Evolutionary conservation across 2,329 filamentous ascomycete species (phyloP), one percentile per base, ranked within the genome.

Genomic region (Penicillium sp.): DNA sequence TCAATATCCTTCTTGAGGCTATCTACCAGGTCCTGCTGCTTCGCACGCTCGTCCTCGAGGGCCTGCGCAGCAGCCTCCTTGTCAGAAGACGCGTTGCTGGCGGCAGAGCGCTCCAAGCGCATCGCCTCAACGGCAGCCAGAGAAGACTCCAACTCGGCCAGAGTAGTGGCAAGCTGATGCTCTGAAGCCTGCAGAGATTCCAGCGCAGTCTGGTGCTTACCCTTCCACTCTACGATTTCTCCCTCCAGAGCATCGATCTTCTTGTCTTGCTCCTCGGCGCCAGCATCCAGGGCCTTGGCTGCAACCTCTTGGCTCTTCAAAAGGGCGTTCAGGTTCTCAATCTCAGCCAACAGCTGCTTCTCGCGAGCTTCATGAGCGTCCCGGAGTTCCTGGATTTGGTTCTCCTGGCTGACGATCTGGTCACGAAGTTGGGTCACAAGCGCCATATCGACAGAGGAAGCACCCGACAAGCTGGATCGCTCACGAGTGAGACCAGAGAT

Each of bases 401-500:
- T 89, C 75, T 98, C 93, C 66, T 89, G 96, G 74, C 92, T 88
- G 70, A 93, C 86, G 5, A 99, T 84, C 75, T 97, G 92, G 62
- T 96, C 91, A 59, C 91, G 89, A 79, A 99, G 86, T 16, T 88
- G 89, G 4, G 91, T 89, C 35, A 98, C 89, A 64, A 97, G 88
- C 0, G 91, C 93, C 73, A 97, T 96, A 71, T 99, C 95, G 71
- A 96, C 88, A 7, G 92, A 90, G 24, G 90, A 89, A 2, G 83
- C 82, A 73, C 82, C 85, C 73, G 94, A 92, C 78, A 97, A 83
- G 77, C 92, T 97, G 3, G 92, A 94, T 59, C 96, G 85, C 76
- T 99, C 96, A 55, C 95, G 89, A 3, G 95, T 96, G 63, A 99
- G 82, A 6, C 95, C 95, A 33, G 92, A 91, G 67, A 99, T 98